Percentiles rank a stretch among this genome's conserved stretches.
Evolutionary conservation across 805 yeast genomes (phyloP).

Genomic region (Candida alai): DNA sequence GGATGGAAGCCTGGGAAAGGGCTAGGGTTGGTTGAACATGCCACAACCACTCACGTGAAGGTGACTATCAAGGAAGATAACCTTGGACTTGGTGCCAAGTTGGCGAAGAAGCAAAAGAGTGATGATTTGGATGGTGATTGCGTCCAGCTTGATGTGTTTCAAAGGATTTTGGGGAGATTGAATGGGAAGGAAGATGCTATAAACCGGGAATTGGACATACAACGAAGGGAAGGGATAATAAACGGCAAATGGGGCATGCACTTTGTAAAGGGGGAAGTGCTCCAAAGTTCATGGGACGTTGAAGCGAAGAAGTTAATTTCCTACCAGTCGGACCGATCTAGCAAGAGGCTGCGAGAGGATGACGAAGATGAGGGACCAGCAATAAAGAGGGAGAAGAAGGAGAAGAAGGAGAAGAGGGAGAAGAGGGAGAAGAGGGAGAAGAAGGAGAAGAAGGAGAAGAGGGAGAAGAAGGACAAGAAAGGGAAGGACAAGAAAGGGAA

Average conservation of each 20-base stretch:
- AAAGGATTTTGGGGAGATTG: conserved; percentile 79
- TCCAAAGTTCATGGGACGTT: conserved; percentile 79
- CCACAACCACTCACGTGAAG: conserved; percentile 77
- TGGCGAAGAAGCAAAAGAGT: conserved; percentile 51
- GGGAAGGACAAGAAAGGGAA: conserved; percentile 20
- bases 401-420: conserved; percentile 20
- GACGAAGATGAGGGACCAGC: conserved; percentile 17
- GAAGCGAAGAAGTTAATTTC: conserved; percentile 31
- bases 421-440: conserved; percentile 23
- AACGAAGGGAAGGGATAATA: conserved; percentile 64
- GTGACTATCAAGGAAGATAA: conserved; percentile 79
- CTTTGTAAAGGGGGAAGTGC: conserved; percentile 80
- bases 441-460: conserved; percentile 25
- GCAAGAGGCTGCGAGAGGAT: conserved; percentile 17
- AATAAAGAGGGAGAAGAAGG: conserved; percentile 19
- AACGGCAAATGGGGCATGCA: conserved; percentile 86
- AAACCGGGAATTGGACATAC: conserved; percentile 60
- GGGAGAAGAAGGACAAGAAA: conserved; percentile 21
- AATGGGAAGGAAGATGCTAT: conserved; percentile 80
- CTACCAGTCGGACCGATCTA: conserved; percentile 10
- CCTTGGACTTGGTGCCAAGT: conserved; percentile 84
- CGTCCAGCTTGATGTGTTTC: conserved; percentile 90
- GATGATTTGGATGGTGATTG: conserved; percentile 78
- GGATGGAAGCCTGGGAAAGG: conserved; percentile 97
- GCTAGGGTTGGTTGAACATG: conserved; percentile 64